Conservation (phyloP, 805 yeast species). For the Pichia nakasei region DNA sequence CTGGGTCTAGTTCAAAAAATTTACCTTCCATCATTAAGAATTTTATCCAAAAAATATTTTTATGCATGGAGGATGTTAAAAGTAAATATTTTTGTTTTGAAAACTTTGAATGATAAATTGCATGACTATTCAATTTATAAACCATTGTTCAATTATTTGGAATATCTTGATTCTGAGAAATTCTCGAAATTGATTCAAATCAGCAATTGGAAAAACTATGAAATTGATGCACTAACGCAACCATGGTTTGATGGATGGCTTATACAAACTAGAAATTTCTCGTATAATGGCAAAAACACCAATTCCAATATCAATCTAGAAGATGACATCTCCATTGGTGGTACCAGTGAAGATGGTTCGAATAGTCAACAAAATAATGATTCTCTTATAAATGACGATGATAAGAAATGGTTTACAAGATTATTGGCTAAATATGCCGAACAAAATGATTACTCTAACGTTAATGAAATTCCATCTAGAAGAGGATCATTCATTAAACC, state of each 20-base stretch:
- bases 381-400: neutral
- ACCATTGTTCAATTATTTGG: neutral
- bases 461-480: neutral
- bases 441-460: neutral
- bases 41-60: constrained; percentile 22
- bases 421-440: neutral
- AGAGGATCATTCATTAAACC: neutral
- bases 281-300: neutral
- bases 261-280: neutral
- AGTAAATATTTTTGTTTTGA: constrained; percentile 31
- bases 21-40: constrained; percentile 22
- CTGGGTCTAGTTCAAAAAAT: constrained; percentile 17
- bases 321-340: neutral
- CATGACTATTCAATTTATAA: neutral
- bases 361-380: neutral
- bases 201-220: neutral
- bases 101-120: neutral
- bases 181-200: neutral
- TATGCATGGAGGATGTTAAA: constrained; percentile 62
- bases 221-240: neutral
- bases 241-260: neutral
- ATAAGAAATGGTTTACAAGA: neutral
- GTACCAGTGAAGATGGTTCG: neutral
- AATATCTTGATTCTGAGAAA: neutral
- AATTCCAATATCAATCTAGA: neutral